Evolutionary conservation across 2,329 filamentous ascomycete species (phyloP).

Genomic region (Macrophomina phaseolina): DNA sequence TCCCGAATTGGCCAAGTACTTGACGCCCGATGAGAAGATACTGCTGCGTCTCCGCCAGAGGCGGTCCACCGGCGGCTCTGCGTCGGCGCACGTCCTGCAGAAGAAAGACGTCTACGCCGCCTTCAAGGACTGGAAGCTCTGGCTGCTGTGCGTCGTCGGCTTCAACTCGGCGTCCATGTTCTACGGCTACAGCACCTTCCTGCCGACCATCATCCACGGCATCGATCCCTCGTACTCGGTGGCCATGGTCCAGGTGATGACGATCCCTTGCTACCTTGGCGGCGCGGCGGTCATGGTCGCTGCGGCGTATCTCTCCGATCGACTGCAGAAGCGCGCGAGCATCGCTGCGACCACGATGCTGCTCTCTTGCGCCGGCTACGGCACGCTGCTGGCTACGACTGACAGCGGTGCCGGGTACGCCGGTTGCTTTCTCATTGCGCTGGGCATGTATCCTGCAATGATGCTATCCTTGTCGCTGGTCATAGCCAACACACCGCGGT

Average conservation of each 20-base stretch:
- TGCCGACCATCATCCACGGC: conserved; percentile 77
- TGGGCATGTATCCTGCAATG: conserved; percentile 69
- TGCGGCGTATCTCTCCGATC: conserved; percentile 71
- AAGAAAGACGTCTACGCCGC: conserved; percentile 69
- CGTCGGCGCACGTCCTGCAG: conserved; percentile 60
- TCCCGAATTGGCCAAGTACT: conserved; percentile 67
- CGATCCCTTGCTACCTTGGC: conserved; percentile 77
- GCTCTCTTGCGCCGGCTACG: conserved; percentile 53
- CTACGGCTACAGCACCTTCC: conserved; percentile 78
- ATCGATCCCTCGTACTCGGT: conserved; percentile 66
- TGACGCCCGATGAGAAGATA: conserved; percentile 64
- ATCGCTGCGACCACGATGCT: conserved; percentile 70
- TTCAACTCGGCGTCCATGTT: conserved; percentile 79
- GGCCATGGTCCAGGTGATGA: conserved; percentile 74
- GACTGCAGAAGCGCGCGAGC: conserved; percentile 65
- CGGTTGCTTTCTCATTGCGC: conserved; percentile 76
- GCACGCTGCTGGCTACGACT: conserved; percentile 66
- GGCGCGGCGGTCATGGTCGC: conserved; percentile 73
- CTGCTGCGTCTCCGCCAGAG: conserved; percentile 60
- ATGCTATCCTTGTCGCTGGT: conserved; percentile 64
- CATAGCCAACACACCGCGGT: conserved; percentile 72
- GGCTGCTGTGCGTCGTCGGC: conserved; percentile 70
- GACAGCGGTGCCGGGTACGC: conserved; percentile 72
- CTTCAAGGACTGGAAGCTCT: conserved; percentile 77
- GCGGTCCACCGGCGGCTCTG: conserved; percentile 55